These are phyloP conservation scores for Metarhizium brunneum DNA, from an alignment of 2,329 filamentous ascomycete genomes.

Conservation along the genomic window DNA sequence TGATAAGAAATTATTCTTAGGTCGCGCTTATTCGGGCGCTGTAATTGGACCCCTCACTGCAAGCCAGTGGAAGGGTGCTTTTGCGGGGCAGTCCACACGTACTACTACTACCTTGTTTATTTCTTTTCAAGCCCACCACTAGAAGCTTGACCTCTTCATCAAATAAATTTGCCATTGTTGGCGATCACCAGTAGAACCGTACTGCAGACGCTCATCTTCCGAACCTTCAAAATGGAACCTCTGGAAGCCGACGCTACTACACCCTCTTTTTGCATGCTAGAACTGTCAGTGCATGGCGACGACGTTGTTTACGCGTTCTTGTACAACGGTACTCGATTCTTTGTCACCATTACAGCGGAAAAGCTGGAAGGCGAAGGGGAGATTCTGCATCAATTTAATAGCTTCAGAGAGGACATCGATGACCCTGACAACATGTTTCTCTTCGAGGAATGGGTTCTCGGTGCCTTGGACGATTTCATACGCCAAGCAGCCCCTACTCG, in stretches of 20 bases:
- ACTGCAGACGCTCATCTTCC: background rate
- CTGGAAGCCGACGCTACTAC: background rate
- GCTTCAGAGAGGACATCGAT: conserved; percentile 5
- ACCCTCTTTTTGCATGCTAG: background rate
- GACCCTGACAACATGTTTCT: conserved; percentile 4
- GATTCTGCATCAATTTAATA: conserved; percentile 3
- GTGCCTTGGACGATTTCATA: conserved; percentile 4
- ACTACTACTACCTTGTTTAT: too few species aligned
- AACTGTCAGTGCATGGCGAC: background rate
- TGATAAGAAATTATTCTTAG: too few species aligned
- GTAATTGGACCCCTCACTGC: too few species aligned
- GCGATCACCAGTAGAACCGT: background rate
- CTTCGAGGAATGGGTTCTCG: conserved; percentile 9
- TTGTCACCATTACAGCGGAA: conserved; percentile 4
- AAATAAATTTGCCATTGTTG: background rate
- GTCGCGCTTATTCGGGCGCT: too few species aligned
- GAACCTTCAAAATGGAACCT: background rate
- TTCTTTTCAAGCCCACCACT: too few species aligned
- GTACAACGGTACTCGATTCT: conserved; percentile 6
- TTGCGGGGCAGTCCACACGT: too few species aligned
- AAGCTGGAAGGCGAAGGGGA: conserved; percentile 6
- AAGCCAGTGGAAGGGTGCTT: too few species aligned
- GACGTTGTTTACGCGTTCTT: conserved; percentile 5
- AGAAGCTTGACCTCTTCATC: too few species aligned
- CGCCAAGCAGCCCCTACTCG: conserved; percentile 4